Evolutionary conservation across 495 filamentous ascomycete genomes (phyloP).

Genomic region (Pyrenula aspistea): DNA sequence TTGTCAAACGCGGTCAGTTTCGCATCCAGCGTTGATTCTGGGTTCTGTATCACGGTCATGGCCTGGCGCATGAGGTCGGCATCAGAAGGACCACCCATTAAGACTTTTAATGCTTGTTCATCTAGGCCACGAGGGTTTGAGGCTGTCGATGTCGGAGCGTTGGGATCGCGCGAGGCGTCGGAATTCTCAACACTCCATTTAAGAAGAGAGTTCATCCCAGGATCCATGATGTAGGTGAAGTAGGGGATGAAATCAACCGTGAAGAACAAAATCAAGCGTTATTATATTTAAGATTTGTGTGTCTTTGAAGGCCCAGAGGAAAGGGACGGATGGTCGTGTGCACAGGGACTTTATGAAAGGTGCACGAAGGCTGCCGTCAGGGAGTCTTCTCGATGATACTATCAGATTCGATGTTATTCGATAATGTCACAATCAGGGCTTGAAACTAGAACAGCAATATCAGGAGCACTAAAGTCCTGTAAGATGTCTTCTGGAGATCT

Average conservation of each 20-base stretch:
- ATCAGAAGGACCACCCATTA: constrained; percentile 75
- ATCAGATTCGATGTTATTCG: background rate
- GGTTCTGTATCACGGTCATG: constrained; percentile 57
- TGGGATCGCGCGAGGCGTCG: constrained; percentile 23
- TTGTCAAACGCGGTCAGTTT: constrained; percentile 89
- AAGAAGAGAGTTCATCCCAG: constrained; percentile 64
- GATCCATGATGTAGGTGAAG: constrained; percentile 29
- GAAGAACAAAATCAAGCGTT: no score
- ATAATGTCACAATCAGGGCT: no score
- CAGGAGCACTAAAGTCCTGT: no score
- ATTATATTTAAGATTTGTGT: no score
- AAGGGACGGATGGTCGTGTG: no score
- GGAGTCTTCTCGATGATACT: background rate
- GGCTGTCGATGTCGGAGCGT: constrained; percentile 25
- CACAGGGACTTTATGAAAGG: no score
- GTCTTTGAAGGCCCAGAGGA: no score
- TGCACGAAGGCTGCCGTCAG: no score
- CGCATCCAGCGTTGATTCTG: constrained; percentile 57
- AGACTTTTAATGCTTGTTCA: constrained; percentile 51
- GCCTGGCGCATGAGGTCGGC: constrained; percentile 79
- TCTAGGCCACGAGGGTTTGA: constrained; percentile 37
- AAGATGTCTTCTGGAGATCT: no score
- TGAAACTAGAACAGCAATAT: no score
- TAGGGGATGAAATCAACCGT: no score
- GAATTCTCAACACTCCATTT: constrained; percentile 91